Conservation (phyloP, 1,284 basidiomycete genomes). For the Tilletiopsis washingtonensis region DNA sequence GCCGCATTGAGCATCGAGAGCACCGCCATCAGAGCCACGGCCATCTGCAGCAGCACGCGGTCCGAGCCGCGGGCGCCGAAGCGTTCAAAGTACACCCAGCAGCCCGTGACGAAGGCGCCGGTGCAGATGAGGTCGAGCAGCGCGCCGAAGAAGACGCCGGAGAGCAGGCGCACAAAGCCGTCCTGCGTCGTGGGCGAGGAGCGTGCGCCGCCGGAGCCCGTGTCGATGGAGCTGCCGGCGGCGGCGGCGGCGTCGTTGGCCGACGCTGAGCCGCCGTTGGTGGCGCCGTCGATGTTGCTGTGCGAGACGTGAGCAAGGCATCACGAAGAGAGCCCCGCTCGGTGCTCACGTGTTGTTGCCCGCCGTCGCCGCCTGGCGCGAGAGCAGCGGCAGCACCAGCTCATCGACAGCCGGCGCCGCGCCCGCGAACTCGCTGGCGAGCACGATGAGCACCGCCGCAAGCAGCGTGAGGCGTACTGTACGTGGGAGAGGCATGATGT, state of each 20-base stretch:
- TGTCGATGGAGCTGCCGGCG: background rate
- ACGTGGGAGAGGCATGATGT: no score
- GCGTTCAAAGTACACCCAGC: slow-evolving; percentile 8
- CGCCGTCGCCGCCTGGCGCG: no score
- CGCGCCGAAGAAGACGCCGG: slow-evolving; percentile 1
- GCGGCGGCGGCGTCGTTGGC: background rate
- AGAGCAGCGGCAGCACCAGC: no score
- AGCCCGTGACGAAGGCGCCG: slow-evolving; percentile 4
- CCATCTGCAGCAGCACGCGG: background rate
- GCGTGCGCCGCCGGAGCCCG: background rate
- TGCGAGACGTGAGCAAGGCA: no score
- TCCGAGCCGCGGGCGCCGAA: slow-evolving; percentile 2
- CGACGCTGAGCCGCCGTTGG: background rate
- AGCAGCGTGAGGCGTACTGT: no score
- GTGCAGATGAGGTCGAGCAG: slow-evolving; percentile 1
- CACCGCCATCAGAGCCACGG: background rate
- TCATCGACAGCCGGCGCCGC: no score
- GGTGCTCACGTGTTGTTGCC: no score
- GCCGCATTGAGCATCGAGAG: slow-evolving; percentile 1
- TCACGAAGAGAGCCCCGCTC: no score
- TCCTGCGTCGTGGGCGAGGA: background rate
- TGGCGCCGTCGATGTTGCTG: background rate
- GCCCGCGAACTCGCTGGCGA: no score
- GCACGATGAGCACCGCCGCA: no score
- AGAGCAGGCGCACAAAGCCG: background rate